Percentiles rank a stretch among this genome's conserved stretches.
These are phyloP conservation scores for Claviceps citrina DNA, from an alignment of 2,329 filamentous ascomycete species.

Conservation along the genomic window DNA sequence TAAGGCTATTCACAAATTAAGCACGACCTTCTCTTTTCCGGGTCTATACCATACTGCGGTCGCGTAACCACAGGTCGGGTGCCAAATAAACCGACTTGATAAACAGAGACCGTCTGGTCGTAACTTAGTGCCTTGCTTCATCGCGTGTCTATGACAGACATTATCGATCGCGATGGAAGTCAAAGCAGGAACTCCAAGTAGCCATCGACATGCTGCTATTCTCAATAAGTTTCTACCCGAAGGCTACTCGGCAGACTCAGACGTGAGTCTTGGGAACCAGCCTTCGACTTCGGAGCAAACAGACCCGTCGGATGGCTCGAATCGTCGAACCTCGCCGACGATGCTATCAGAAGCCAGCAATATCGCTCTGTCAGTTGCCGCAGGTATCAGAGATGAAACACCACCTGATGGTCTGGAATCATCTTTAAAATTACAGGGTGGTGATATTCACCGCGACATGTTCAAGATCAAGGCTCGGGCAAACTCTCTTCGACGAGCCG, in stretches of 20 bases:
- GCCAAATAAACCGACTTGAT: too few species aligned
- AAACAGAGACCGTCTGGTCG: too few species aligned
- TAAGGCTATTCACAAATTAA: too few species aligned
- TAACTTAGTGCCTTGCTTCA: too few species aligned
- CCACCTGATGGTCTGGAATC: slow-evolving; percentile 34
- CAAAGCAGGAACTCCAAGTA: slow-evolving; percentile 11
- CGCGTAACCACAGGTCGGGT: too few species aligned
- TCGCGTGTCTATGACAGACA: too few species aligned
- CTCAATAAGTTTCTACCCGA: slow-evolving; percentile 24
- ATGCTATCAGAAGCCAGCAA: not conserved
- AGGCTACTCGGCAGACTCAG: slow-evolving; percentile 24
- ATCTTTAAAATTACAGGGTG: slow-evolving; percentile 56
- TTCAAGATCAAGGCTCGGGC: slow-evolving; percentile 54
- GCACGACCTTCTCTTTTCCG: too few species aligned
- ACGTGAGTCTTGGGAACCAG: slow-evolving; percentile 17
- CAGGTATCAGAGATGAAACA: slow-evolving; percentile 8
- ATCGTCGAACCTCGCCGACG: not conserved
- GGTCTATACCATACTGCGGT: too few species aligned
- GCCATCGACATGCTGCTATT: slow-evolving; percentile 20
- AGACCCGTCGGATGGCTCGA: not conserved
- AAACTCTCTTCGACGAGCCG: slow-evolving; percentile 38
- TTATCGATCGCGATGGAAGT: not conserved
- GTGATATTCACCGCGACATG: slow-evolving; percentile 64
- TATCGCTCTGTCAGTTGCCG: not conserved
- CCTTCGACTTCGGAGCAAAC: slow-evolving; percentile 7